Conservation (phyloP, 1,284 basidiomycete genomes). For the Mrakiaceae sp. region DNA sequence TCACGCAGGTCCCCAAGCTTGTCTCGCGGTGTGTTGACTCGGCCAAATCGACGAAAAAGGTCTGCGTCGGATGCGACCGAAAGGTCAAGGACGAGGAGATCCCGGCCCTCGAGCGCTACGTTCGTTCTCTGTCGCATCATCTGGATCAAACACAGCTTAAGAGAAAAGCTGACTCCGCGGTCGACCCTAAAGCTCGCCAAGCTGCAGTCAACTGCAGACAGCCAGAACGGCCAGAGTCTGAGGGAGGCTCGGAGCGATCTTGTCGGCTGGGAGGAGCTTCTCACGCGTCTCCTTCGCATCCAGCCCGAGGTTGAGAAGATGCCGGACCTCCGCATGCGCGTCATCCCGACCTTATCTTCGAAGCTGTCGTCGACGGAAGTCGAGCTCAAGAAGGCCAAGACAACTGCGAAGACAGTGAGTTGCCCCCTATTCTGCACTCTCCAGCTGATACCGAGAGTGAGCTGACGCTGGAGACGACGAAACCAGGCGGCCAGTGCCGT, state of each 20-base stretch:
- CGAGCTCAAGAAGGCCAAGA: no score
- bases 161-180: constrained; percentile 20
- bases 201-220: no score
- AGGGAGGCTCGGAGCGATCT: constrained; percentile 42
- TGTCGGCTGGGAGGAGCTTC: constrained; percentile 49
- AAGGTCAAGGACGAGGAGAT: constrained; percentile 43
- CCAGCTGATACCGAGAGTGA: no score
- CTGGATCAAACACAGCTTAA: constrained; percentile 37
- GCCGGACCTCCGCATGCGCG: no score
- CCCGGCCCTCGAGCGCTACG: constrained; percentile 53
- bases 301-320: constrained; percentile 38
- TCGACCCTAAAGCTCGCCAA: no score
- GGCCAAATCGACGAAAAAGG: constrained; percentile 41
- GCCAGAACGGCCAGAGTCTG: constrained; percentile 20
- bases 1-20: constrained; percentile 48
- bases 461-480: no score
- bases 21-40: constrained; percentile 37
- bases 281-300: constrained; percentile 48
- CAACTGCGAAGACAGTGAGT: no score
- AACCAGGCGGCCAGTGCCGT: constrained; percentile 24
- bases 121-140: constrained; percentile 31
- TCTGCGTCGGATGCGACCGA: constrained; percentile 68
- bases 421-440: no score
- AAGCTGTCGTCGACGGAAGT: no score
- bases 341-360: no score